Percentiles rank a stretch among this genome's conserved stretches.
These are phyloP conservation scores for Panicum miliaceum DNA, from an alignment of 176 grass and related monocot species.

Conservation along the genomic window DNA sequence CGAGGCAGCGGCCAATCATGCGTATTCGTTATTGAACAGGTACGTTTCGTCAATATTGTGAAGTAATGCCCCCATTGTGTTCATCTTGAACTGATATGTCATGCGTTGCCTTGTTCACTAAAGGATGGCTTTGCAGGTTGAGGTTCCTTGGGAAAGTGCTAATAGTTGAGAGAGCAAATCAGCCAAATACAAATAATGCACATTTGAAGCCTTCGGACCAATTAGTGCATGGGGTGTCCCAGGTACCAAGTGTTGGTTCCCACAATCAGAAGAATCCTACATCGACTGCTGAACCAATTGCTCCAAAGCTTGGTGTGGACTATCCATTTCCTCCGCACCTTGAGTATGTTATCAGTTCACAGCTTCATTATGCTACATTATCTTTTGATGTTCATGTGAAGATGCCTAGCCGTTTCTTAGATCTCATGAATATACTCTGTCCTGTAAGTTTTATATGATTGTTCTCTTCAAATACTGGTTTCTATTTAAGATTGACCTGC, in stretches of 20 bases:
- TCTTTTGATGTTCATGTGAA: background rate
- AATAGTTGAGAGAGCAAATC: constrained; percentile 68
- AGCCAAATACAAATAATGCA: constrained; percentile 47
- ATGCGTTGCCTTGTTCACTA: constrained; percentile 26
- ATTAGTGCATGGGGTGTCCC: constrained; percentile 26
- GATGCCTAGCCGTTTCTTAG: background rate
- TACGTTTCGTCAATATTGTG: constrained; percentile 34
- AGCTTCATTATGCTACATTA: background rate
- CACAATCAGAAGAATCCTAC: constrained; percentile 51
- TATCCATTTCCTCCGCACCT: constrained; percentile 94
- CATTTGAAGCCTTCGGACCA: constrained; percentile 54
- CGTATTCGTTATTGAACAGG: constrained; percentile 79
- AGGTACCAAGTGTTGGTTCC: constrained; percentile 40
- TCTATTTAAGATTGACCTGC: constrained; percentile 8
- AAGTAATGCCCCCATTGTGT: background rate
- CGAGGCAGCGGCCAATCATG: constrained; percentile 66
- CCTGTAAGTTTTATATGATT: background rate
- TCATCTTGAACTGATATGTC: constrained; percentile 1
- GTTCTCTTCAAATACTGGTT: background rate
- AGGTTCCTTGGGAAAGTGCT: constrained; percentile 88
- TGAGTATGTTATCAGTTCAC: constrained; percentile 55
- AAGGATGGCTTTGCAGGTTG: constrained; percentile 61
- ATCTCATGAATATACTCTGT: background rate
- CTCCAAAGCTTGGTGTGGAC: constrained; percentile 82
- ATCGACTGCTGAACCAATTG: constrained; percentile 65